Evolutionary conservation across 2,329 filamentous ascomycete species (phyloP).

Genomic region (Pseudophaeomoniella oleicola): DNA sequence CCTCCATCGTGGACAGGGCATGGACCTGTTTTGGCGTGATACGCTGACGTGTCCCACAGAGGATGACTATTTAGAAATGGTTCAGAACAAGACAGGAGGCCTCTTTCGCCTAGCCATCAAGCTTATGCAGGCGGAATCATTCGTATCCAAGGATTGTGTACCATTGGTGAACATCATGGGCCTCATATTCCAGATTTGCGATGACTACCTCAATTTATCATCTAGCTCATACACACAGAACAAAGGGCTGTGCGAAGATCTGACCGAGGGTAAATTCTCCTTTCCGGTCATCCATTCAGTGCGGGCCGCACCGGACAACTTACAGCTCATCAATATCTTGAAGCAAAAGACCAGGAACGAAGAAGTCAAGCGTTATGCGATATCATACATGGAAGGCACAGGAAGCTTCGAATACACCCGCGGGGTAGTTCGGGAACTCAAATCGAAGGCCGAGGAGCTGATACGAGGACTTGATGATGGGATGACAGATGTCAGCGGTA

Average conservation of each 20-base stretch:
- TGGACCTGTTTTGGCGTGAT: constrained; percentile 34
- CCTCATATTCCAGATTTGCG: constrained; percentile 31
- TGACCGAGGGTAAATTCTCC: constrained; percentile 94
- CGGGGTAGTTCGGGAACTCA: constrained; percentile 49
- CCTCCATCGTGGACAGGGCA: constrained; percentile 31
- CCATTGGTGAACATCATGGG: constrained; percentile 52
- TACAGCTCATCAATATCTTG: constrained; percentile 73
- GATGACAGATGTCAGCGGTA: constrained; percentile 38
- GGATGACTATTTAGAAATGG: constrained; percentile 34
- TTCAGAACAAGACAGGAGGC: constrained; percentile 33
- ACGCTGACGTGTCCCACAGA: constrained; percentile 29
- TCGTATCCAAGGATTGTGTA: constrained; percentile 21
- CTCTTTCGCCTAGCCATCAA: constrained; percentile 30
- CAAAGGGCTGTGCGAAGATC: constrained; percentile 88
- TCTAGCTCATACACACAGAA: constrained; percentile 61
- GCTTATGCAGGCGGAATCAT: constrained; percentile 28
- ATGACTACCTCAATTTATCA: constrained; percentile 81
- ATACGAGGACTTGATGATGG: constrained; percentile 48
- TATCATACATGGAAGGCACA: constrained; percentile 77
- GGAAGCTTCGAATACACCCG: constrained; percentile 81
- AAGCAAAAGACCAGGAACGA: constrained; percentile 78
- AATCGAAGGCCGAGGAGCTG: constrained; percentile 47
- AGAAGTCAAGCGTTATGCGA: constrained; percentile 81
- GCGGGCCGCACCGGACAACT: constrained; percentile 31
- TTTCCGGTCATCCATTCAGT: constrained; percentile 94